Conservation (phyloP, 805 yeast genomes). For the Metschnikowia amazonensis region DNA sequence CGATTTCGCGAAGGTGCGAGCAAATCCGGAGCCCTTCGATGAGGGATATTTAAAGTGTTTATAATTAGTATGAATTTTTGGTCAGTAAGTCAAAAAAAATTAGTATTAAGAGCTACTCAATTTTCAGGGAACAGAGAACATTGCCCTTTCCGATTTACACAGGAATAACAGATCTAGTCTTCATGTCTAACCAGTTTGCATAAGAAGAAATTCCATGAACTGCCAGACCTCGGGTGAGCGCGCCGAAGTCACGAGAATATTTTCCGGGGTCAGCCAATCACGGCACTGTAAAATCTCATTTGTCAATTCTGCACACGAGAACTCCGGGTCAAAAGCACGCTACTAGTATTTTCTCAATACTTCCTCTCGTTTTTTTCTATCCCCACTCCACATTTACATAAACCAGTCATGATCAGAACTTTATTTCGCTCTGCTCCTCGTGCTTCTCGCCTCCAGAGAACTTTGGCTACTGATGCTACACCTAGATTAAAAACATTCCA, state of each 20-base stretch:
- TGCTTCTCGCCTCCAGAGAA: conserved; percentile 14
- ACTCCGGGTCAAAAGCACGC: conserved; percentile 10
- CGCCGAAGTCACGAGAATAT: conserved; percentile 4
- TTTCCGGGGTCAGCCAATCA: conserved; percentile 22
- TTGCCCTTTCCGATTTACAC: too few species aligned
- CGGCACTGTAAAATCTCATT: conserved; percentile 9
- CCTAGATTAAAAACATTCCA: conserved; percentile 78
- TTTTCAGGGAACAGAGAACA: too few species aligned
- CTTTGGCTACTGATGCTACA: conserved; percentile 38
- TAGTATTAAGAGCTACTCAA: too few species aligned
- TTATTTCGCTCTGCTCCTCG: conserved; percentile 16
- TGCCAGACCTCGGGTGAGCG: conserved; percentile 1
- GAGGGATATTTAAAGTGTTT: too few species aligned
- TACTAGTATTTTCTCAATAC: conserved; percentile 1
- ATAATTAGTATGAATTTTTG: too few species aligned
- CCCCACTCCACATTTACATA: conserved; percentile 1
- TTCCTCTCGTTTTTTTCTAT: not conserved
- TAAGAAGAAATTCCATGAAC: too few species aligned
- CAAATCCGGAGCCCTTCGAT: too few species aligned
- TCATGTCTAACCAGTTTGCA: too few species aligned
- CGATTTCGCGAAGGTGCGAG: too few species aligned
- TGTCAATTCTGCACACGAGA: conserved; percentile 17
- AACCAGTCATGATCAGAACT: conserved; percentile 14
- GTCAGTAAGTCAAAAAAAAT: not conserved
- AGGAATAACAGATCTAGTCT: too few species aligned